Conservation (phyloP, 75 land plant genomes). For the Picea glauca region DNA sequence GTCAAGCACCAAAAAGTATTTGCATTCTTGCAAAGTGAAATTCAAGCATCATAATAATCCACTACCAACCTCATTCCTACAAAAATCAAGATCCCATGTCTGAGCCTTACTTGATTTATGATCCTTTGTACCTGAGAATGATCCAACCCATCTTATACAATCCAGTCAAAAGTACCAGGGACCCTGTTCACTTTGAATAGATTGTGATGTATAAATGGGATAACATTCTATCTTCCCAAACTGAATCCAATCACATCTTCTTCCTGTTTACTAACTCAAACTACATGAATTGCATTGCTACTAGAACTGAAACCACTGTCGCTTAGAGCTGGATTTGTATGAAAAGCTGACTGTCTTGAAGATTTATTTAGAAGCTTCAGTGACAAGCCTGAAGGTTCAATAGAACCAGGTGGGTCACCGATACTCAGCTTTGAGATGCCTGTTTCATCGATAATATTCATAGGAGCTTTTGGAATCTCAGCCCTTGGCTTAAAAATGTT, state of each 20-base stretch:
- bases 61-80: constrained; percentile 6
- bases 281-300: constrained; percentile 22
- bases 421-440: constrained; percentile 32
- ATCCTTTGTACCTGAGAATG: neutral
- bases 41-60: neutral
- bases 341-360: constrained; percentile 35
- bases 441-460: constrained; percentile 22
- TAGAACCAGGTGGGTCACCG: constrained; percentile 13
- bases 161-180: neutral
- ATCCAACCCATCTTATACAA: neutral
- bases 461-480: constrained; percentile 20
- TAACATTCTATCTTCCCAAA: constrained; percentile 2
- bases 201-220: neutral
- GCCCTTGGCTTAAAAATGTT: constrained; percentile 34
- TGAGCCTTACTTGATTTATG: neutral
- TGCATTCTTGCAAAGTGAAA: neutral
- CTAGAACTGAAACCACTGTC: neutral
- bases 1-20: neutral
- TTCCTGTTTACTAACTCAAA: neutral
- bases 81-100: constrained; percentile 3
- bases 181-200: constrained; percentile 1
- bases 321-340: constrained; percentile 26
- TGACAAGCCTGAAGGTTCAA: constrained; percentile 24
- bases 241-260: neutral
- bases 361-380: constrained; percentile 17